These are phyloP conservation scores for Aspergillus persii DNA, from an alignment of 2,329 filamentous ascomycete genomes.

Conservation along the genomic window DNA sequence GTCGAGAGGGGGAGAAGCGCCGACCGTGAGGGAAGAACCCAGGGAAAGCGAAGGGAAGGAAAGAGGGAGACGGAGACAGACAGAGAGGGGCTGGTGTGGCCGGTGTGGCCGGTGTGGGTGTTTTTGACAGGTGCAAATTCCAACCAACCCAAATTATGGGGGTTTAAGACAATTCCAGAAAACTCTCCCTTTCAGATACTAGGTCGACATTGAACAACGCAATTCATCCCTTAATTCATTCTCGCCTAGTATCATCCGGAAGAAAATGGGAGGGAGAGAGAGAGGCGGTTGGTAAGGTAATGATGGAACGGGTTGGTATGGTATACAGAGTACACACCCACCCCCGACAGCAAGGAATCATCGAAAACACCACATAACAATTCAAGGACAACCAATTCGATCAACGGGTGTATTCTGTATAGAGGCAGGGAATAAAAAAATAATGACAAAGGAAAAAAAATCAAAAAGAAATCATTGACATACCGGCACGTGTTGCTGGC, in stretches of 20 bases:
- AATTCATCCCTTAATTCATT: not conserved
- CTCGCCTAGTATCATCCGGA: too few relatives aligned
- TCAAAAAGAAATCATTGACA: slow-evolving; percentile 15
- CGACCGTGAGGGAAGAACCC: not conserved
- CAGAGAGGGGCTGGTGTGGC: not conserved
- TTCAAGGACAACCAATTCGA: not conserved
- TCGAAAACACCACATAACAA: slow-evolving; percentile 1
- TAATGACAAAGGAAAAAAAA: slow-evolving; percentile 14
- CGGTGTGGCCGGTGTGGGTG: not conserved
- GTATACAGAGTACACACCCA: not conserved
- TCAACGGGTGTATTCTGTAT: not conserved
- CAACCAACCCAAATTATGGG: not conserved
- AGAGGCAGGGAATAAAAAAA: not conserved
- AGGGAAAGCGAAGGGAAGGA: too few relatives aligned
- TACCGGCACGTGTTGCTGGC: slow-evolving; percentile 21
- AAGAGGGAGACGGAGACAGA: not conserved
- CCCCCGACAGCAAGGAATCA: slow-evolving; percentile 8
- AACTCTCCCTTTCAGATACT: not conserved
- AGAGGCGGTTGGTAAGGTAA: not conserved
- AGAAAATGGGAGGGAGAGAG: too few relatives aligned
- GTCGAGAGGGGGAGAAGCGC: slow-evolving; percentile 14
- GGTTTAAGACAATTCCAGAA: not conserved
- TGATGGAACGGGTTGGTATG: not conserved
- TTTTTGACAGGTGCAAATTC: not conserved
- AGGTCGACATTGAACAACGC: not conserved